Conservation (phyloP, 768 basidiomycete species). For the Hypholoma fasciculare region DNA sequence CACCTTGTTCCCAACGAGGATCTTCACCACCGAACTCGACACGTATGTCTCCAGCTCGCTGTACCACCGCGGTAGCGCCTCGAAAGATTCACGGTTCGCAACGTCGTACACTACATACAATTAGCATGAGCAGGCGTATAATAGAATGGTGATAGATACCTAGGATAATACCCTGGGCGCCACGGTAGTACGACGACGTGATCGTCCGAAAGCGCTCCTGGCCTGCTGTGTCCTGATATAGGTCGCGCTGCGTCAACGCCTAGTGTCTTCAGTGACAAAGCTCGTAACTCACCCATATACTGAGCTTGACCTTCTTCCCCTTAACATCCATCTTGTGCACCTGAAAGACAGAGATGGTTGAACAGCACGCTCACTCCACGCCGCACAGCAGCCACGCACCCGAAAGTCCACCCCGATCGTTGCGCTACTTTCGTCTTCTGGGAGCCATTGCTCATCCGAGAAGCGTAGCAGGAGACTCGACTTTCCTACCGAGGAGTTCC, state of each 20-base stretch:
- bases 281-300: constrained; percentile 81
- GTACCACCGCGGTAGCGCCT: constrained; percentile 92
- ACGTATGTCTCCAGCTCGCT: constrained; percentile 94
- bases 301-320: constrained; percentile 85
- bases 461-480: constrained; percentile 91
- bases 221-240: constrained; percentile 83
- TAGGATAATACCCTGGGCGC: constrained; percentile 81
- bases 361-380: not conserved
- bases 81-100: constrained; percentile 88
- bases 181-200: constrained; percentile 93
- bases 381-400: constrained; percentile 31
- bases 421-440: constrained; percentile 85
- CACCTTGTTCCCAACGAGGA: constrained; percentile 93
- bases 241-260: not conserved
- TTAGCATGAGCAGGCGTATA: not conserved
- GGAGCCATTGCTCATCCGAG: constrained; percentile 94
- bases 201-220: constrained; percentile 97
- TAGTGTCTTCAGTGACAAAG: not conserved
- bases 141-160: constrained; percentile 33
- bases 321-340: constrained; percentile 88
- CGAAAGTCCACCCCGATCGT: constrained; percentile 87
- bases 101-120: constrained; percentile 86
- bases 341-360: constrained; percentile 31
- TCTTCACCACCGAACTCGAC: constrained; percentile 82
- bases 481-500: constrained; percentile 91